These are phyloP conservation scores for Fusarium proliferatum DNA, from an alignment of 2,329 filamentous ascomycete genomes.

Conservation along the genomic window DNA sequence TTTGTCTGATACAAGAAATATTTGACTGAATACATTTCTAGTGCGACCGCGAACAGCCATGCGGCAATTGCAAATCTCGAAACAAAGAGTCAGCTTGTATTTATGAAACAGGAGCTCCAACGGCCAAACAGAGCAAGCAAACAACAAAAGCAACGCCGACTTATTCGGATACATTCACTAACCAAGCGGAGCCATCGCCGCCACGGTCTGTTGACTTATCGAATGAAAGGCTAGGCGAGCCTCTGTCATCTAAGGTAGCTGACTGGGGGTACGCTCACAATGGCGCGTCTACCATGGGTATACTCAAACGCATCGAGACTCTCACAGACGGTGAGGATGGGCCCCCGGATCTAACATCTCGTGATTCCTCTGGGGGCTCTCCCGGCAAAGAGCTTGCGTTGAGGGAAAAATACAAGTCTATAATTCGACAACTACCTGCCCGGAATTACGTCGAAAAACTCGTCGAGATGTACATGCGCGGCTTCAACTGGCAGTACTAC, in stretches of 20 bases:
- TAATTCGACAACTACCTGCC: slow-evolving; percentile 68
- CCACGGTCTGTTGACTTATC: background rate
- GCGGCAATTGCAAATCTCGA: slow-evolving; percentile 68
- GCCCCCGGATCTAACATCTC: background rate
- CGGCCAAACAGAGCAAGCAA: slow-evolving; percentile 41
- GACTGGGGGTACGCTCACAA: slow-evolving; percentile 67
- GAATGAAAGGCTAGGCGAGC: slow-evolving; percentile 39
- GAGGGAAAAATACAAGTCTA: slow-evolving; percentile 67
- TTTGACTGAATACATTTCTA: slow-evolving; percentile 41
- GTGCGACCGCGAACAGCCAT: slow-evolving; percentile 70
- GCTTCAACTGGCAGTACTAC: slow-evolving; percentile 70
- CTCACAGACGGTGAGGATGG: slow-evolving; percentile 48
- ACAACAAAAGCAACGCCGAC: background rate
- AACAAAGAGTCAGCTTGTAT: slow-evolving; percentile 66
- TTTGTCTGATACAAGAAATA: background rate
- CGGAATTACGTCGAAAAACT: slow-evolving; percentile 66
- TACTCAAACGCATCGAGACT: slow-evolving; percentile 66
- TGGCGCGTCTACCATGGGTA: slow-evolving; percentile 63
- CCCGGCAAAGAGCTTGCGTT: slow-evolving; percentile 52
- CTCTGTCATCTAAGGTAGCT: slow-evolving; percentile 56
- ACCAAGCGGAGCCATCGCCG: background rate
- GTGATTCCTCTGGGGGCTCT: background rate
- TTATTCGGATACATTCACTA: background rate
- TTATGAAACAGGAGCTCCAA: slow-evolving; percentile 65
- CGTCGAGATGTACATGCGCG: slow-evolving; percentile 64